Evolutionary conservation across 345 rosid genomes (phyloP).

Genomic region (Sonneratia caseolaris): DNA sequence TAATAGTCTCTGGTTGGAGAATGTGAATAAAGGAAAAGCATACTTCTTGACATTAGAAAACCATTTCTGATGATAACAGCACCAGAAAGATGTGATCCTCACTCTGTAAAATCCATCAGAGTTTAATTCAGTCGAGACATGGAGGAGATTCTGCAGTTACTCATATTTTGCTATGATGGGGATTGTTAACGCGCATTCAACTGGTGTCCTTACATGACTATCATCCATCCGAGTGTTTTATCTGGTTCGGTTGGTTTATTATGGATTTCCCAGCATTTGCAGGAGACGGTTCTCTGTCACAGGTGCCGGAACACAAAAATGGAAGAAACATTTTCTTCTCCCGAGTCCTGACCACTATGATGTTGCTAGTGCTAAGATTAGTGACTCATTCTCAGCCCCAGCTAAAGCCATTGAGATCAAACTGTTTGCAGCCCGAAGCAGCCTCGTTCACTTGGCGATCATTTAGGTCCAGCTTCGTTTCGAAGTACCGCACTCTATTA

Average conservation of each 20-base stretch:
- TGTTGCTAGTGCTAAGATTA: background rate
- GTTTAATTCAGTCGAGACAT: background rate
- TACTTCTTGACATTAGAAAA: no score
- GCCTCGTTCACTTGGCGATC: constrained; percentile 45
- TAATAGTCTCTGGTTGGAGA: background rate
- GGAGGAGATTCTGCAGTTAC: background rate
- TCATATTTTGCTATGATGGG: background rate
- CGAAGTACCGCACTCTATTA: constrained; percentile 27
- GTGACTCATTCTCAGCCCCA: constrained; percentile 42
- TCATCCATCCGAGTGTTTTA: background rate
- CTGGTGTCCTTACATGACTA: background rate
- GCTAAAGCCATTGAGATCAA: constrained; percentile 82
- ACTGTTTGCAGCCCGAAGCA: constrained; percentile 50
- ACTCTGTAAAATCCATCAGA: background rate
- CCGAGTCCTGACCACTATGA: background rate
- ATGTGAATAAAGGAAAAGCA: background rate
- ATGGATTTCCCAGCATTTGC: background rate
- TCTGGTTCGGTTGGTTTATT: background rate
- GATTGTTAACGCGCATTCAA: background rate
- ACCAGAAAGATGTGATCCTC: background rate
- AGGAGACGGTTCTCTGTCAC: background rate
- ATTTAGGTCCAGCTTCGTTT: constrained; percentile 65
- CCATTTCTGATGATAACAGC: background rate
- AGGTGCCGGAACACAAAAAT: background rate
- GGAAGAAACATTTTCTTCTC: background rate